Percentiles rank a stretch among this genome's conserved stretches.
These are phyloP conservation scores for Trifolium pratense DNA, from an alignment of 306 rosid genomes.

Conservation along the genomic window DNA sequence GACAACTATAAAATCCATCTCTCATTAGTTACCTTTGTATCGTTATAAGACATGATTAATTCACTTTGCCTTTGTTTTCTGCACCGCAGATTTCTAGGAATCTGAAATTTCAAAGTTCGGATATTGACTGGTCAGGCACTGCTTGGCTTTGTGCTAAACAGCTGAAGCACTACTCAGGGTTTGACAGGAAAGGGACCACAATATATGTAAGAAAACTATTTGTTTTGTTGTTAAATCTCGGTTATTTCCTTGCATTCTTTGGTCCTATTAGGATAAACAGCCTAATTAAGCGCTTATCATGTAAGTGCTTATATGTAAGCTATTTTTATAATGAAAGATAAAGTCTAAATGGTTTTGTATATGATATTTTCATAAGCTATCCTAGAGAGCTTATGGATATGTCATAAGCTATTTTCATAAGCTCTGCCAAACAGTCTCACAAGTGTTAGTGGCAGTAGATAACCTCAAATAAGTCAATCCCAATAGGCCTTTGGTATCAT, in stretches of 20 bases:
- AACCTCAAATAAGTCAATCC: neutral
- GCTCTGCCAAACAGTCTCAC: neutral
- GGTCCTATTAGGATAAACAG: neutral
- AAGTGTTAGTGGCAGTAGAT: neutral
- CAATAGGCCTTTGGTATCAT: neutral
- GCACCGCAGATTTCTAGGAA: conserved; percentile 66
- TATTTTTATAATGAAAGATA: neutral
- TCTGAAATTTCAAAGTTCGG: conserved; percentile 63
- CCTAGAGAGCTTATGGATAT: neutral
- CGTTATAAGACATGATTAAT: conserved; percentile 6
- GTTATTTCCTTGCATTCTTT: conserved; percentile 7
- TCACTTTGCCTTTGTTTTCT: conserved; percentile 32
- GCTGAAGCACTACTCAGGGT: conserved; percentile 79
- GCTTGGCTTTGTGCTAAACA: conserved; percentile 77
- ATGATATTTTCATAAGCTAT: neutral
- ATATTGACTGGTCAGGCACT: conserved; percentile 75
- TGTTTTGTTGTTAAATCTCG: conserved; percentile 23
- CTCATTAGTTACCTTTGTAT: conserved; percentile 22
- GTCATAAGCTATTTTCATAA: neutral
- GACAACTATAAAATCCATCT: conserved; percentile 19
- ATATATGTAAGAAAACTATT: conserved; percentile 59
- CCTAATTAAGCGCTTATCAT: neutral
- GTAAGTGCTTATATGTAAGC: neutral
- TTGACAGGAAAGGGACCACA: conserved; percentile 61
- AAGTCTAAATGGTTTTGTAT: neutral